Base-by-base conservation (phyloP, 2,329 filamentous ascomycete species). In the Neurospora crassa region DNA sequence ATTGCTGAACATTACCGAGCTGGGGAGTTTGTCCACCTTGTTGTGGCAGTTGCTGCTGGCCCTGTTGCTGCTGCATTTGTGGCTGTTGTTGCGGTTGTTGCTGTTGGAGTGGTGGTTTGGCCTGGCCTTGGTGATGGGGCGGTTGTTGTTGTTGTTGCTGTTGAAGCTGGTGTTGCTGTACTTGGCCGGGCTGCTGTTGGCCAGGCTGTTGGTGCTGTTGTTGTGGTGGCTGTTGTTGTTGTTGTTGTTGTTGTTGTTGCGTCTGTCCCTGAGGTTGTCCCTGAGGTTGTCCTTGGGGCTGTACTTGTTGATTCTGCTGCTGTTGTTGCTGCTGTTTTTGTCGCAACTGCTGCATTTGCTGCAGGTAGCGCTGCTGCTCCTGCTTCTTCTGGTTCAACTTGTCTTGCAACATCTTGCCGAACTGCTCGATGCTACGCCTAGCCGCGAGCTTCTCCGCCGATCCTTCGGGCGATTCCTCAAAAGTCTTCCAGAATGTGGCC, bases 401-500 rank as follows among this genome's bases (percentile, higher is more conserved):
- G 0, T 78, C 78, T 3, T 83, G 79, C 2, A 91, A 82, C 79
- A 88, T 88, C 63, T 83, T 83, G 0, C 88, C 88, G 76, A 91
- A 90, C 10, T 90, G 87, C 7, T 81, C 78, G 29, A 91, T 86
- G 79, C 89, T 90, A 53, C 83, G 83, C 73, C 84, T 85, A 0
- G 88, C 88, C 0, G 82, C 80, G 34, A 82, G 78, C 67, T 89
- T 84, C 29, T 85, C 83, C 0, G 76, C 75, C 3, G 86, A 86
- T 29, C 85, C 85, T 1, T 82, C 80, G 0, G 83, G 78, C 0
- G 81, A 79, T 24, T 81, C 84, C 71, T 86, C 84, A 67, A 86
- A 84, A 53, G 86, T 82, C 29, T 80, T 82, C 84, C 87, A 91
- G 0, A 90, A 79, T 1, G 80, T 76, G 11, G 82, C 81, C 0